A percentile compares a stretch with the other conserved stretches of the same genome.
Conservation (phyloP, 495 filamentous ascomycete genomes). For the Penicillium desertorum region DNA sequence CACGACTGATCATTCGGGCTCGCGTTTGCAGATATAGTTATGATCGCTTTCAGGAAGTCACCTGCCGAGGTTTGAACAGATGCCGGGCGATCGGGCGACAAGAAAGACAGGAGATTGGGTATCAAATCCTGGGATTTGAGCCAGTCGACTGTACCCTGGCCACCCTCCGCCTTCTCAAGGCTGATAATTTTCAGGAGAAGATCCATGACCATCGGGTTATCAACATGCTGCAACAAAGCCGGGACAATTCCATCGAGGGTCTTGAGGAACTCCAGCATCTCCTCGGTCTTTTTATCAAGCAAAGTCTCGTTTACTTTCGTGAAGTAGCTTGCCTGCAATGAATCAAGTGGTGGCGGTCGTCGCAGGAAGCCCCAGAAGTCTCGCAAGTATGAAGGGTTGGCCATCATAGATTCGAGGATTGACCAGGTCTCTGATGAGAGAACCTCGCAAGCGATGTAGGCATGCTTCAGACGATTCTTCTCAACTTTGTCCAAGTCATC, state of each 20-base stretch:
- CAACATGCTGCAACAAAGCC: constrained; percentile 88
- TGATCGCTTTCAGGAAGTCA: constrained; percentile 98
- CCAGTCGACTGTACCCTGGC: constrained; percentile 96
- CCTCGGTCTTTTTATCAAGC: constrained; percentile 94
- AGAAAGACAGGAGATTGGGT: constrained; percentile 79
- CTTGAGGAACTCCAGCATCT: constrained; percentile 89
- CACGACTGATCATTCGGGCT: constrained; percentile 97
- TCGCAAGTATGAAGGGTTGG: constrained; percentile 70
- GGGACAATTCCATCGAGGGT: constrained; percentile 76
- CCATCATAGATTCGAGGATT: constrained; percentile 87
- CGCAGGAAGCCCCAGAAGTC: constrained; percentile 91
- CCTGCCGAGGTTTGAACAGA: constrained; percentile 95
- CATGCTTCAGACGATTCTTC: constrained; percentile 86
- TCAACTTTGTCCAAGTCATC: constrained; percentile 74
- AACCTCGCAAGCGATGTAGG: constrained; percentile 88
- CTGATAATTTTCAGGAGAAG: constrained; percentile 96
- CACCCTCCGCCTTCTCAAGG: constrained; percentile 87
- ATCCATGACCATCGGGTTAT: constrained; percentile 99
- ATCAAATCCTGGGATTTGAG: constrained; percentile 89
- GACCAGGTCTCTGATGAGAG: constrained; percentile 96
- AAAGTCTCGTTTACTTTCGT: constrained; percentile 97
- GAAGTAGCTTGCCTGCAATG: constrained; percentile 93
- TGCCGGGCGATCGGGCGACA: constrained; percentile 76
- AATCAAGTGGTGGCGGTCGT: constrained; percentile 75
- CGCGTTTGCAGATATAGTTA: constrained; percentile 97